Base-by-base conservation (phyloP, 768 basidiomycete genomes). In the Tylopilus cervinicoccineus region DNA sequence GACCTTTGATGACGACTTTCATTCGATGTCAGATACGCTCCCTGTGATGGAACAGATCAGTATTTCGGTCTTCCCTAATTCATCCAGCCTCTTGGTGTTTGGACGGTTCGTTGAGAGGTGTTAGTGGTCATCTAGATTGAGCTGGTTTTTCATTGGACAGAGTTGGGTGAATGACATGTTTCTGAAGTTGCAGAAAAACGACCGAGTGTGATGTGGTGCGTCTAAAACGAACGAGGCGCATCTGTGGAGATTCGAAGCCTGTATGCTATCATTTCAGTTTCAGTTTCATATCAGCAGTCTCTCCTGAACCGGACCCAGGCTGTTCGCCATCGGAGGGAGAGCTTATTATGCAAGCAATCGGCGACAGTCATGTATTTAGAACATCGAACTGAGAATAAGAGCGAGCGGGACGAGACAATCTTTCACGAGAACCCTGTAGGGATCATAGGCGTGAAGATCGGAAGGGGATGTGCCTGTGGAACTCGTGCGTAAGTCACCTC, bases 401-500 rank as follows among this genome's bases (percentile, higher is more conserved):
- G 17, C 29, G 24, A 24, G 16, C 19, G 31, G 19, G 12, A 20
- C 26, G 45, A 41, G 48, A 43, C 46, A 17, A 41, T 34, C 19
- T n/a, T 33, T 70, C 59, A 77, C 17, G 75, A 71, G 59, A 80
- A 77, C 38, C 69, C 70, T 6, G 80, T 77, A 17, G 54, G 64
- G 46, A 77, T 72, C 14, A 68, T 64, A 0, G 84, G 78, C 20
- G 66, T 64, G 62, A 90, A 87, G 34, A 89, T 77, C 6, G 88
- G 88, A 29, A 91, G 65, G 24, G 83, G 82, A 58, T 86, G 84
- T 11, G 79, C 84, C 80, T 84, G 48, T 22, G 45, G 38, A 48
- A 43, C n/a, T 20, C 31, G 26, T 33, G 16, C 16, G 49, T 36
- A 42, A 43, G 45, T 13, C 33, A 40, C 26, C 38, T 7, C 14